Percentiles rank a stretch among this genome's conserved stretches.
Evolutionary conservation across 495 filamentous ascomycete species (phyloP).

Genomic region (Thozetella sp.): DNA sequence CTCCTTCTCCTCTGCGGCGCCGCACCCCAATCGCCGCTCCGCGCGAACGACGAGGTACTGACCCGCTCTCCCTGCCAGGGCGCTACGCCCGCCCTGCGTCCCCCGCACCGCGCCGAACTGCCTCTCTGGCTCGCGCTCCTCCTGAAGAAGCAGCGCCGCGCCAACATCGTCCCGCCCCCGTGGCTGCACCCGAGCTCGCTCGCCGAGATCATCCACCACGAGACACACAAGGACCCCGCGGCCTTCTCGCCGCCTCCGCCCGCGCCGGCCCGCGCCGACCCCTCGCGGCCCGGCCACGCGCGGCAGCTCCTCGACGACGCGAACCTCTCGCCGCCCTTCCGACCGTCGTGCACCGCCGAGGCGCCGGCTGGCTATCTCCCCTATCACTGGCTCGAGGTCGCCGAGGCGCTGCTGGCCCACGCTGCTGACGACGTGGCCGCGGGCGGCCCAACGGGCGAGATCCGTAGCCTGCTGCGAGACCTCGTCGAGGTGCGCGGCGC

Average conservation of each 20-base stretch:
- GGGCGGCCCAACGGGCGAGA: constrained; percentile 54
- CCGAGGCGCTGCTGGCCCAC: constrained; percentile 79
- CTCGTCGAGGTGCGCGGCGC: constrained; percentile 85
- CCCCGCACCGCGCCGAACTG: constrained; percentile 77
- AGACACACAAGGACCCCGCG: constrained; percentile 65
- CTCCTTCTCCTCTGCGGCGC: constrained; percentile 1
- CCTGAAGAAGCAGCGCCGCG: constrained; percentile 91
- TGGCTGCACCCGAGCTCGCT: constrained; percentile 83
- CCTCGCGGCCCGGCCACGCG: constrained; percentile 26
- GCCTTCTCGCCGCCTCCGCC: constrained; percentile 77
- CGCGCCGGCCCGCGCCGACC: constrained; percentile 52
- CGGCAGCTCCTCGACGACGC: constrained; percentile 15
- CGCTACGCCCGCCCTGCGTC: constrained; percentile 70
- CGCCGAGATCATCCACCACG: constrained; percentile 72
- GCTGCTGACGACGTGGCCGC: constrained; percentile 85
- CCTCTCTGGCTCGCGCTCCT: constrained; percentile 98
- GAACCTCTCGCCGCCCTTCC: constrained; percentile 59
- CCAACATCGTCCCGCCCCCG: constrained; percentile 87
- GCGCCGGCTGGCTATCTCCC: constrained; percentile 71
- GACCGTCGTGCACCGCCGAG: constrained; percentile 57
- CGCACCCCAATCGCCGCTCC: too few species aligned
- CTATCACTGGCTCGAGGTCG: constrained; percentile 92
- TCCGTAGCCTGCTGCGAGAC: constrained; percentile 77
- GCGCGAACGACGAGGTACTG: constrained; percentile 3
- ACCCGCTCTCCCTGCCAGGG: constrained; percentile 58